These are phyloP conservation scores for Artomyces pyxidatus DNA, from an alignment of 768 basidiomycete species.

Conservation along the genomic window DNA sequence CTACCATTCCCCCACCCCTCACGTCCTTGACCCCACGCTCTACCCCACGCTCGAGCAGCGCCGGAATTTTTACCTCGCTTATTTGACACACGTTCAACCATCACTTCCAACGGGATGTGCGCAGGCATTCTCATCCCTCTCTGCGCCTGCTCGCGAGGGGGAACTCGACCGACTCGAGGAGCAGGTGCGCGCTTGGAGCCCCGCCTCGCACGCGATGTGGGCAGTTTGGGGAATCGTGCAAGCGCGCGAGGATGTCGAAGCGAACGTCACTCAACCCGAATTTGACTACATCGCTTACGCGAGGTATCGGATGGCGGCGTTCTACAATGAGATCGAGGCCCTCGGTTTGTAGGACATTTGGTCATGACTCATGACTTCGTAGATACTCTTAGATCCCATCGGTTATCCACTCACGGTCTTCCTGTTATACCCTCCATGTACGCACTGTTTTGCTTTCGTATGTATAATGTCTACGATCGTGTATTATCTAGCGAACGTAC, in stretches of 20 bases:
- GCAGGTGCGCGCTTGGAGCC: constrained; percentile 83
- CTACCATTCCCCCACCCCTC: constrained; percentile 68
- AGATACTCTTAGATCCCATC: too few relatives aligned
- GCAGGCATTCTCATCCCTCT: constrained; percentile 13
- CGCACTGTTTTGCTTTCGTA: neutral
- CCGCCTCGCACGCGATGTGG: constrained; percentile 89
- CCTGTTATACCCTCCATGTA: neutral
- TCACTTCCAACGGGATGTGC: constrained; percentile 19
- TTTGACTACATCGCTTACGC: constrained; percentile 91
- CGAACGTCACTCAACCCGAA: constrained; percentile 51
- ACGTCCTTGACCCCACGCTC: constrained; percentile 48
- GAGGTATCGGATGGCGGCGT: constrained; percentile 52
- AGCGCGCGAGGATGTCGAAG: constrained; percentile 67
- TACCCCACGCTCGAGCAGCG: constrained; percentile 75
- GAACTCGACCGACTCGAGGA: constrained; percentile 56
- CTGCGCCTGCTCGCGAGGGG: constrained; percentile 26
- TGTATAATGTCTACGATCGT: neutral
- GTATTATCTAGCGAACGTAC: neutral
- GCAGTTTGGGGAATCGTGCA: constrained; percentile 93
- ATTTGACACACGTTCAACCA: constrained; percentile 48
- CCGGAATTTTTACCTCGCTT: constrained; percentile 78
- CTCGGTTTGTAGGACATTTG: constrained; percentile 28
- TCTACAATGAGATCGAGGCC: constrained; percentile 45
- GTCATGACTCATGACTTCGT: too few relatives aligned
- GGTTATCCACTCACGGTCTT: neutral